Conservation (phyloP, 306 rosid species). For the Quercus berberidifolia region DNA sequence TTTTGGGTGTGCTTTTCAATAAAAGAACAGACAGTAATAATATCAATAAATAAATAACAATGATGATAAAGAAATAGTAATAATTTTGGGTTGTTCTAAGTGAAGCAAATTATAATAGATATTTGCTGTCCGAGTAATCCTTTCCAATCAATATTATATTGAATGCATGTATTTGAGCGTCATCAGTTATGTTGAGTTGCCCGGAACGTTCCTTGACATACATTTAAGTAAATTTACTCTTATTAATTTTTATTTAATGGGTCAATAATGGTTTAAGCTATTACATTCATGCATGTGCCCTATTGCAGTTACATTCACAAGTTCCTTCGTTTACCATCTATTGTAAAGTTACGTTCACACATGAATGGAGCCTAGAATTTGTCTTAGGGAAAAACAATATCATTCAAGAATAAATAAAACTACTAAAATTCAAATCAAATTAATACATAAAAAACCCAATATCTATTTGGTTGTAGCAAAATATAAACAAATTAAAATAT, state of each 20-base stretch:
- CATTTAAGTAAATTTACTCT: background rate
- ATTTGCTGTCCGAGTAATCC: background rate
- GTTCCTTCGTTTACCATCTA: too few species aligned
- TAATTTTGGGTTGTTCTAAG: background rate
- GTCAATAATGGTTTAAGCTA: background rate
- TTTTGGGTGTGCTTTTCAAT: background rate
- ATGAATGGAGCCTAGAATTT: too few species aligned
- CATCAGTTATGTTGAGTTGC: background rate
- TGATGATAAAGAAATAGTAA: background rate
- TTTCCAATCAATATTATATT: background rate
- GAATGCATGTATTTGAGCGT: background rate
- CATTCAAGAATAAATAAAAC: too few species aligned
- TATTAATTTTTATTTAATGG: background rate
- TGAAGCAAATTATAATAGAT: background rate
- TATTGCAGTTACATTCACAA: too few species aligned
- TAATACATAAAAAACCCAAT: too few species aligned
- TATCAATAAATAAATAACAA: background rate
- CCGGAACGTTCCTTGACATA: background rate
- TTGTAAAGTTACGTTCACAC: too few species aligned
- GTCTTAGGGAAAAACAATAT: too few species aligned
- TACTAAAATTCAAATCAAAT: too few species aligned
- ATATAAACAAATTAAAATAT: too few species aligned
- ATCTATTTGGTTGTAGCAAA: too few species aligned
- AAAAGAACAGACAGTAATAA: background rate
- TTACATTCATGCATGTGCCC: too few species aligned